Percentiles rank a stretch among this genome's conserved stretches.
phyloP scores from a whole-genome alignment of 2,329 filamentous ascomycete genomes.

The Pseudogymnoascus sp. region DNA sequence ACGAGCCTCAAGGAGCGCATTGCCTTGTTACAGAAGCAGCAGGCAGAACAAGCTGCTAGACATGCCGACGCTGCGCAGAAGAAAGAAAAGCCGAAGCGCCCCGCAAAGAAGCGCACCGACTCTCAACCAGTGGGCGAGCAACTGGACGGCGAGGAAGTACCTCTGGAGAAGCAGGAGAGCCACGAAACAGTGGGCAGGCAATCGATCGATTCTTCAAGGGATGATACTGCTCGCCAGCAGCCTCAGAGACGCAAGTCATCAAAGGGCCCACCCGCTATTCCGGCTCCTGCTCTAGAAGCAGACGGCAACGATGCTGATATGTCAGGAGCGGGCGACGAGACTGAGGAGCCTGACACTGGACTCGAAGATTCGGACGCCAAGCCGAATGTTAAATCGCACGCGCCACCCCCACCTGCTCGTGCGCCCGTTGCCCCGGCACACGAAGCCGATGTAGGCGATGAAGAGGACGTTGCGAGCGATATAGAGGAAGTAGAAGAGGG shows the following conservation, averaged over 20 bases:
- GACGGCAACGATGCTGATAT: conserved; percentile 61
- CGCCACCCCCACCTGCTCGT: conserved; percentile 31
- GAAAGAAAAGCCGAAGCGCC: conserved; percentile 82
- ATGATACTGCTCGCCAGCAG: conserved; percentile 35
- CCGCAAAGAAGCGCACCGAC: conserved; percentile 59
- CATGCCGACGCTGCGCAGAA: conserved; percentile 71
- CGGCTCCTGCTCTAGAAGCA: conserved; percentile 16
- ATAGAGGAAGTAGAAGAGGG: conserved; percentile 46
- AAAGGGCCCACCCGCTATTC: conserved; percentile 32
- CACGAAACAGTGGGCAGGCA: conserved; percentile 41
- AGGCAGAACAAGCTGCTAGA: conserved; percentile 78
- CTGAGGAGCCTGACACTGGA: conserved; percentile 56
- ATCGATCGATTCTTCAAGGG: conserved; percentile 42
- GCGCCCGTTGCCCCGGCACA: conserved; percentile 34
- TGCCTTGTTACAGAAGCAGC: conserved; percentile 86
- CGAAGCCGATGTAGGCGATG: conserved; percentile 38
- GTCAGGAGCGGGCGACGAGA: conserved; percentile 57
- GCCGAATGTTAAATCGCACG: conserved; percentile 16
- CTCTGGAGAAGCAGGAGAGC: conserved; percentile 41
- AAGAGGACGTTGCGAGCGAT: conserved; percentile 38
- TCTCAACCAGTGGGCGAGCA: conserved; percentile 35
- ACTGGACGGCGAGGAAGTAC: conserved; percentile 29
- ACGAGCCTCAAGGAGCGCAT: conserved; percentile 93
- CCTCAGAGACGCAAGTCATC: conserved; percentile 48
- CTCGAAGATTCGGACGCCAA: conserved; percentile 68